A percentile compares a stretch with the other conserved stretches of the same genome.
Conservation (phyloP, 257 asterid genomes). For the Solanum commersonii region DNA sequence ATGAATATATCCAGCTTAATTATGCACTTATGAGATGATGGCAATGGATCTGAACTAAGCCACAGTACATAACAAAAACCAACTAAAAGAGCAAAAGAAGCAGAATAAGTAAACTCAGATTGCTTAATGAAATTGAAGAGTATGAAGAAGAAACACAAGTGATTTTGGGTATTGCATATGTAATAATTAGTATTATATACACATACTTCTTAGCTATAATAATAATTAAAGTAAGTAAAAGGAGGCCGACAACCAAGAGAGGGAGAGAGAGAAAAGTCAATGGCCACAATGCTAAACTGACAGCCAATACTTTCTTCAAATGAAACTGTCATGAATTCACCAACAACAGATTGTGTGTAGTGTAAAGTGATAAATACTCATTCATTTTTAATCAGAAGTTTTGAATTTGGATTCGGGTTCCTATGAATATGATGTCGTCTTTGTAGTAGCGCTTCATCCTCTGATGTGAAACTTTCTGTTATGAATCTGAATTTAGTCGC, state of each 20-base stretch:
- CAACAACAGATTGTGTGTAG: no score
- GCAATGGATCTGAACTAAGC: background rate
- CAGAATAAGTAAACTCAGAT: background rate
- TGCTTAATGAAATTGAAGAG: background rate
- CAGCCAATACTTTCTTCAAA: background rate
- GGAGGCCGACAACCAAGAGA: slow-evolving; percentile 1
- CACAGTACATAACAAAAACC: background rate
- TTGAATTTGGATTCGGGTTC: accelerated
- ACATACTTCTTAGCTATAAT: background rate
- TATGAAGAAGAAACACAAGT: background rate
- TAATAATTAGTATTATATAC: background rate
- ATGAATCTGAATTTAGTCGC: no score
- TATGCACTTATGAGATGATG: background rate
- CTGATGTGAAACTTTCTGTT: no score
- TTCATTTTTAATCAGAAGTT: no score
- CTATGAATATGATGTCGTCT: no score
- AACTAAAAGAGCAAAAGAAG: no score
- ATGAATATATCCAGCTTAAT: slow-evolving; percentile 7
- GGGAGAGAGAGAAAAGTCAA: slow-evolving; percentile 5
- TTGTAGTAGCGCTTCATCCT: no score
- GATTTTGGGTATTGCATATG: background rate
- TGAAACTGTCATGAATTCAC: background rate
- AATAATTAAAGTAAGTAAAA: background rate
- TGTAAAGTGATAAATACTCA: no score
- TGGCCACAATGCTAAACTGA: slow-evolving; percentile 2